These are phyloP conservation scores for Ramalina intermedia DNA, from an alignment of 495 filamentous ascomycete genomes.

Conservation along the genomic window DNA sequence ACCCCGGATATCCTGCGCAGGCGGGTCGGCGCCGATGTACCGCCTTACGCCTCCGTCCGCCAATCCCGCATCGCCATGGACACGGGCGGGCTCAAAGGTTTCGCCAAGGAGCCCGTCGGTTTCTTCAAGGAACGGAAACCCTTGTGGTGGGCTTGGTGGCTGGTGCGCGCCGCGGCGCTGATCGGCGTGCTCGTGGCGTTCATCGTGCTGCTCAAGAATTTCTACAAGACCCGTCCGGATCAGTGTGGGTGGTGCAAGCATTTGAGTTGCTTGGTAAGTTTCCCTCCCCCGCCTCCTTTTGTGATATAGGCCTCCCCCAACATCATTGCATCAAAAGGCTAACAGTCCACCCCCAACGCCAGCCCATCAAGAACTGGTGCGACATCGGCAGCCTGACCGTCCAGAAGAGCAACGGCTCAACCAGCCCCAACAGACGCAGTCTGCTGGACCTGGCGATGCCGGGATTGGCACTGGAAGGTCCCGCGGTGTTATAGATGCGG, in stretches of 20 bases:
- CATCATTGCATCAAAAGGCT: slow-evolving; percentile 10
- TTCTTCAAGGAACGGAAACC: slow-evolving; percentile 90
- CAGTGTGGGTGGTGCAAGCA: slow-evolving; percentile 86
- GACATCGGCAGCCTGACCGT: slow-evolving; percentile 33
- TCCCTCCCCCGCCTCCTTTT: neutral
- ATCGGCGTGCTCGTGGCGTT: slow-evolving; percentile 66
- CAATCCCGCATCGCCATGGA: slow-evolving; percentile 25
- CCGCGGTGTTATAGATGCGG: too few species aligned
- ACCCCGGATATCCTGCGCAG: slow-evolving; percentile 69
- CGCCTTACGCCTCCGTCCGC: slow-evolving; percentile 51
- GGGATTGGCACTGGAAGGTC: neutral
- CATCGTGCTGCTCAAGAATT: slow-evolving; percentile 74
- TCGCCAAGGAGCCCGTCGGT: slow-evolving; percentile 52
- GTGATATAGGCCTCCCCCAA: neutral
- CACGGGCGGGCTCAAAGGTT: slow-evolving; percentile 34
- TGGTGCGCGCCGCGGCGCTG: slow-evolving; percentile 67
- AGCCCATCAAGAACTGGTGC: slow-evolving; percentile 72
- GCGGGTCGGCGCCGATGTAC: slow-evolving; percentile 50
- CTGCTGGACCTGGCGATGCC: slow-evolving; percentile 3
- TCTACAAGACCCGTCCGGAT: slow-evolving; percentile 61
- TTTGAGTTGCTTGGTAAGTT: slow-evolving; percentile 77
- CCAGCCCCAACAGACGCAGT: slow-evolving; percentile 5
- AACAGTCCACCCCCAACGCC: slow-evolving; percentile 7
- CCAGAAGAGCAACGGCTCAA: slow-evolving; percentile 6
- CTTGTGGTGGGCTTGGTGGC: slow-evolving; percentile 96